Evolutionary conservation across 2,329 filamentous ascomycete genomes (phyloP).

Genomic region (Colletotrichum incanum): DNA sequence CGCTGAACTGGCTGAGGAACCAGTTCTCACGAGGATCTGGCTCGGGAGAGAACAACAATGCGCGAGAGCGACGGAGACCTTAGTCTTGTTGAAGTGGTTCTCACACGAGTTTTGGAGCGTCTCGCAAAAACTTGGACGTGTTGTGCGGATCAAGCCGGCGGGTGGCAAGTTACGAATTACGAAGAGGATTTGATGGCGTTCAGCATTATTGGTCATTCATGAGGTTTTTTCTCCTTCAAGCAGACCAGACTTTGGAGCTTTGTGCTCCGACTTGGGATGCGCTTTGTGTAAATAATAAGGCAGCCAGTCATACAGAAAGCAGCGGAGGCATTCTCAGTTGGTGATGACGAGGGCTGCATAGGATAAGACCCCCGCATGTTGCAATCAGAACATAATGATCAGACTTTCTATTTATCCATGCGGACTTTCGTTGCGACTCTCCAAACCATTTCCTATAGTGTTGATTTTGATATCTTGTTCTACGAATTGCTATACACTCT

Average conservation of each 20-base stretch:
- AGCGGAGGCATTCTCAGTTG: not conserved
- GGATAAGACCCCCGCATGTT: not conserved
- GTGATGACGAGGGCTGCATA: not conserved
- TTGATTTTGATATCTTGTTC: not conserved
- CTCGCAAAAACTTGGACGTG: not conserved
- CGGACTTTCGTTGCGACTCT: not conserved
- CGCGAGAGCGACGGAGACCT: constrained; percentile 27
- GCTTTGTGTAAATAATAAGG: constrained; percentile 31
- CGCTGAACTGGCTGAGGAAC: constrained; percentile 62
- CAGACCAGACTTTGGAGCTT: not conserved
- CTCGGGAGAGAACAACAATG: constrained; percentile 28
- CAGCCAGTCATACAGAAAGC: constrained; percentile 2
- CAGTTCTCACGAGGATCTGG: constrained; percentile 52
- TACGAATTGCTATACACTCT: not conserved
- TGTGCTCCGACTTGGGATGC: not conserved
- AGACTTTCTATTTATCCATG: not conserved
- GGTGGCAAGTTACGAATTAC: constrained; percentile 36
- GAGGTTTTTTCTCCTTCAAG: not conserved
- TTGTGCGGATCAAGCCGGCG: not conserved
- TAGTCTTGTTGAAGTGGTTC: not conserved
- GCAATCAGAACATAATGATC: not conserved
- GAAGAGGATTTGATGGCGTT: constrained; percentile 38
- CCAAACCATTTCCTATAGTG: too few species aligned
- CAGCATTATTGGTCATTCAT: constrained; percentile 32
- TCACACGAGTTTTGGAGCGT: not conserved